Evolutionary conservation across 768 basidiomycete genomes (phyloP).

Genomic region (Boletus rubescentipes): DNA sequence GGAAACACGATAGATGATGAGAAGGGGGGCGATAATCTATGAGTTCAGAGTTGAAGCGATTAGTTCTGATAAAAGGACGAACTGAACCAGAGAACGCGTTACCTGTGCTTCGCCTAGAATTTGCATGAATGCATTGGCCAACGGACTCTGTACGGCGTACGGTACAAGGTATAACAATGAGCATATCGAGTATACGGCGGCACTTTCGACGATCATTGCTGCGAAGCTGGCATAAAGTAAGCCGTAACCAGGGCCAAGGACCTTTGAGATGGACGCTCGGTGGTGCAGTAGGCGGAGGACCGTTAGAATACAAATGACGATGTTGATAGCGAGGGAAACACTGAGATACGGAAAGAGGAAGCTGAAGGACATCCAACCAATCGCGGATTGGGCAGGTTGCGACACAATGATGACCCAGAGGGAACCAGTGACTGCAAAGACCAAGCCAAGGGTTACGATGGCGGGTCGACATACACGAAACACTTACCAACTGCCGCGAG

Average conservation of each 20-base stretch:
- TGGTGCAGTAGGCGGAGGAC: constrained; percentile 33
- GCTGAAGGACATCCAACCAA: constrained; percentile 32
- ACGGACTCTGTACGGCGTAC: constrained; percentile 21
- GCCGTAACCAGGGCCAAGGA: constrained; percentile 29
- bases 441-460: neutral
- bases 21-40: constrained; percentile 46
- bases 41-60: neutral
- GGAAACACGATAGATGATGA: constrained; percentile 49
- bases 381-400: constrained; percentile 15
- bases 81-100: neutral
- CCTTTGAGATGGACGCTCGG: constrained; percentile 23
- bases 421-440: constrained; percentile 24
- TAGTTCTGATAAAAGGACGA: neutral
- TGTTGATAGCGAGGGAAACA: constrained; percentile 34
- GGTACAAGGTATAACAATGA: constrained; percentile 35
- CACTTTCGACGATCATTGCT: constrained; percentile 36
- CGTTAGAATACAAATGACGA: constrained; percentile 32
- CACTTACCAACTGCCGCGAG: constrained; percentile 26
- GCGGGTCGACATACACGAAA: neutral
- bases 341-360: constrained; percentile 34
- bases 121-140: constrained; percentile 31
- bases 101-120: constrained; percentile 33
- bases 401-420: constrained; percentile 32
- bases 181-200: constrained; percentile 32
- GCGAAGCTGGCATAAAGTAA: constrained; percentile 32